Evolutionary conservation across 192 early-diverging fungal species (phyloP).

Genomic region (Gaertneriomyces sp.): DNA sequence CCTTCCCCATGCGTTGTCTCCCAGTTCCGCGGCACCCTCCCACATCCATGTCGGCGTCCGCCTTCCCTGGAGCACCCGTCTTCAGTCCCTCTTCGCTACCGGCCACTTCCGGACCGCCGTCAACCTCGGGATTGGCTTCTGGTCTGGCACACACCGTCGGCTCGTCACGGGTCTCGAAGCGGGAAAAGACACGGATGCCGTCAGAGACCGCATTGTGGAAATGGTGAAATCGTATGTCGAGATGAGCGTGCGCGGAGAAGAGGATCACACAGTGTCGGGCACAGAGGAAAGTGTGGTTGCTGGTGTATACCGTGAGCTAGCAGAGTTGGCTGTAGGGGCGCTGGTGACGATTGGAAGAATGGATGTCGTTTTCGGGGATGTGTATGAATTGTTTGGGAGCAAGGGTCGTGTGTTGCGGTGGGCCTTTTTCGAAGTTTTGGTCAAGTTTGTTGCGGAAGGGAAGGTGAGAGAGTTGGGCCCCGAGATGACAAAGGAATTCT

Average conservation of each 20-base stretch:
- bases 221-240: constrained; percentile 42
- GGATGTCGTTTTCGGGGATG: constrained; percentile 49
- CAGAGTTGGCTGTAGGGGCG: constrained; percentile 32
- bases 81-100: constrained; percentile 38
- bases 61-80: constrained; percentile 43
- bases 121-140: constrained; percentile 39
- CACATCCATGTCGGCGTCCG: constrained; percentile 16
- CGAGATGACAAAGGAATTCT: too few species aligned
- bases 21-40: too few species aligned
- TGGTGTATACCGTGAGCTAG: constrained; percentile 22
- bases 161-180: constrained; percentile 40
- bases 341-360: constrained; percentile 36
- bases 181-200: constrained; percentile 21
- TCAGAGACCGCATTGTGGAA: constrained; percentile 32
- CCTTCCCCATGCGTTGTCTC: too few species aligned
- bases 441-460: background rate
- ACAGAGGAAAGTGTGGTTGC: too few species aligned
- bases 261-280: constrained; percentile 11
- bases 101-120: constrained; percentile 48
- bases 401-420: too few species aligned
- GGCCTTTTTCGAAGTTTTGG: constrained; percentile 43
- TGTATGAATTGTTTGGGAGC: constrained; percentile 18
- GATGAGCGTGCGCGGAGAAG: constrained; percentile 31
- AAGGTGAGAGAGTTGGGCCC: too few species aligned
- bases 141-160: constrained; percentile 16